Evolutionary conservation across 305 asterid species (phyloP), one percentile per base, ranked within the genome.

Genomic region (Caryopteris hybrid): DNA sequence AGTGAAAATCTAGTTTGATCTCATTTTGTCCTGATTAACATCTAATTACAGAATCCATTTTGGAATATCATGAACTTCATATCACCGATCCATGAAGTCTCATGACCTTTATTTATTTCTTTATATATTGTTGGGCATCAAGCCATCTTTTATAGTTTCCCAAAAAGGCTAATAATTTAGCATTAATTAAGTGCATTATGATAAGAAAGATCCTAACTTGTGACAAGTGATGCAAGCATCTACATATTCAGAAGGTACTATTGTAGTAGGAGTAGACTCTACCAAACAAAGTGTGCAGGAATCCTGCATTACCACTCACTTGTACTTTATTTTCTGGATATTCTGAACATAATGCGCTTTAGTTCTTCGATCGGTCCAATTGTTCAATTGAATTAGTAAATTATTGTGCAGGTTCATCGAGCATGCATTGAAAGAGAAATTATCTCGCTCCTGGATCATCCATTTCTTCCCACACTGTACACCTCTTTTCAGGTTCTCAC

Each of bases 341-440:
- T n/a, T n/a, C n/a, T 31, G 36, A 31, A 31, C 4, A 31, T 31
- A 8, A 23, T 34, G 27, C 41, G 7, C 58, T 45, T 33, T 43
- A 66, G 59, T 23, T 69, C 53, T 61, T 11, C 10, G 22, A 52
- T 63, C 21, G 27, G 54, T 42, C 13, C 13, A 67, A 65, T 14
- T 39, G 31, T 50, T 57, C 5, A 46, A 21, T 13, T 54, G 60
- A 66, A 23, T 47, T 45, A 50, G 23, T 52, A 61, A 70, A 67
- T 64, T 29, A 69, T 56, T 71, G 47, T 78, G 72, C 92, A 95
- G 99, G 99, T 95, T 77, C 99, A 95, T 71, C 87, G 99, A 73
- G 96, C 98, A 61, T 90, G 97, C 77, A 69, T 88, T 65, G 99
- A 95, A 76, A 88, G 97, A 74, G 99, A 95, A 78, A 83, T 95